phyloP scores from a whole-genome alignment of 2,329 filamentous ascomycete genomes.

The Calonectria multiphialidica region DNA sequence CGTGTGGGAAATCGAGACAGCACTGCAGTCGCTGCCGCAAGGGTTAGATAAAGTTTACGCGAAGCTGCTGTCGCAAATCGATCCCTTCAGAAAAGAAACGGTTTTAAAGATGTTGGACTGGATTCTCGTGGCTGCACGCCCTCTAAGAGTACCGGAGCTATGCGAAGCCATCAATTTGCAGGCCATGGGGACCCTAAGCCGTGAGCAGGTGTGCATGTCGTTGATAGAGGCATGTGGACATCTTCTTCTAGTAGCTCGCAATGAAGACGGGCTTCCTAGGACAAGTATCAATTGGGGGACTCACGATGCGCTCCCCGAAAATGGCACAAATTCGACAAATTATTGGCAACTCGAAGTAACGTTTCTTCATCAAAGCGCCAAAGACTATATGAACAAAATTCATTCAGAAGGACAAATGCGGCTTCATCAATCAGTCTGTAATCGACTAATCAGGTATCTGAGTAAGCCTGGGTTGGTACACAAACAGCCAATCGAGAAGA shows the following conservation, averaged over 20 bases:
- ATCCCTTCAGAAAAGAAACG: neutral
- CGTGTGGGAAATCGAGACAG: slow-evolving; percentile 3
- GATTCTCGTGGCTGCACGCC: neutral
- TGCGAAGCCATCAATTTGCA: slow-evolving; percentile 16
- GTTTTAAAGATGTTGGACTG: slow-evolving; percentile 8
- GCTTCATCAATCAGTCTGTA: neutral
- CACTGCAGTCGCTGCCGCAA: slow-evolving; percentile 9
- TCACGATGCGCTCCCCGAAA: neutral
- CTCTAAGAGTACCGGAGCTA: slow-evolving; percentile 4
- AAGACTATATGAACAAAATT: neutral
- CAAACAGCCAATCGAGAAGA: neutral
- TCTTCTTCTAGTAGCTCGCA: slow-evolving; percentile 5
- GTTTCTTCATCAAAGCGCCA: neutral
- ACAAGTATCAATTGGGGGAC: fast-evolving
- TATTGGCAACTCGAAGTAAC: neutral
- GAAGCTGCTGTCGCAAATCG: neutral
- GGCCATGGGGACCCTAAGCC: neutral
- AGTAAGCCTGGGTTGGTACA: neutral
- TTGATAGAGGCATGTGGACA: slow-evolving; percentile 22
- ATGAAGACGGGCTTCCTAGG: neutral
- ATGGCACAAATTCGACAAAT: neutral
- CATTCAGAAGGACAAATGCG: neutral
- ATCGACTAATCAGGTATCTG: neutral
- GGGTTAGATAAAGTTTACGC: slow-evolving; percentile 22
- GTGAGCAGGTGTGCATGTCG: neutral